Evolutionary conservation across 2,329 filamentous ascomycete species (phyloP).

Genomic region (Capronia coronata): DNA sequence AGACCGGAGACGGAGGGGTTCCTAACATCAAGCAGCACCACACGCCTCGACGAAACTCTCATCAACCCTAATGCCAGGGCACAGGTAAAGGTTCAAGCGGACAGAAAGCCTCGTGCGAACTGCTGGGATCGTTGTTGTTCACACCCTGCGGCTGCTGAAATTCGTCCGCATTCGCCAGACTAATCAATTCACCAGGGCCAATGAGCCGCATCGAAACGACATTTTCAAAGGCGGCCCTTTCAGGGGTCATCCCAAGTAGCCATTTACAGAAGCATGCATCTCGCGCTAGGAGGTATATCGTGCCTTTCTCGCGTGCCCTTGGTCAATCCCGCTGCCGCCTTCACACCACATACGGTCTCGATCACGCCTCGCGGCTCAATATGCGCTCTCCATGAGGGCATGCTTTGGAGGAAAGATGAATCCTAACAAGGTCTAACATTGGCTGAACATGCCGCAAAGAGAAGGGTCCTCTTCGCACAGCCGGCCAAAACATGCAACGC

Average conservation of each 20-base stretch:
- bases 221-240: slow-evolving; percentile 11
- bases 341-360: slow-evolving; percentile 20
- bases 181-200: slow-evolving; percentile 8
- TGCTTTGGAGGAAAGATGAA: slow-evolving; percentile 4
- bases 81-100: background rate
- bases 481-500: slow-evolving; percentile 11
- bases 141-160: background rate
- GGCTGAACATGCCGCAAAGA: slow-evolving; percentile 9
- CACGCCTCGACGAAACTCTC: background rate
- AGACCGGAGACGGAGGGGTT: background rate
- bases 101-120: background rate
- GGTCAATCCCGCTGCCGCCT: slow-evolving; percentile 21
- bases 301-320: slow-evolving; percentile 16
- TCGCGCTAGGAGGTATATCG: slow-evolving; percentile 12
- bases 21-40: background rate
- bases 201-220: slow-evolving; percentile 3
- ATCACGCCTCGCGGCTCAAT: slow-evolving; percentile 13
- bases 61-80: background rate
- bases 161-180: slow-evolving; percentile 3
- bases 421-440: slow-evolving; percentile 22
- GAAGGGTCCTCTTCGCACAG: slow-evolving; percentile 9
- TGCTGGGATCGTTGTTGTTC: background rate
- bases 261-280: slow-evolving; percentile 3
- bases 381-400: slow-evolving; percentile 2
- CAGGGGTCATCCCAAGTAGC: slow-evolving; percentile 18